Base-by-base conservation (phyloP, 2,329 filamentous ascomycete genomes). In the Didymella pomorum region DNA sequence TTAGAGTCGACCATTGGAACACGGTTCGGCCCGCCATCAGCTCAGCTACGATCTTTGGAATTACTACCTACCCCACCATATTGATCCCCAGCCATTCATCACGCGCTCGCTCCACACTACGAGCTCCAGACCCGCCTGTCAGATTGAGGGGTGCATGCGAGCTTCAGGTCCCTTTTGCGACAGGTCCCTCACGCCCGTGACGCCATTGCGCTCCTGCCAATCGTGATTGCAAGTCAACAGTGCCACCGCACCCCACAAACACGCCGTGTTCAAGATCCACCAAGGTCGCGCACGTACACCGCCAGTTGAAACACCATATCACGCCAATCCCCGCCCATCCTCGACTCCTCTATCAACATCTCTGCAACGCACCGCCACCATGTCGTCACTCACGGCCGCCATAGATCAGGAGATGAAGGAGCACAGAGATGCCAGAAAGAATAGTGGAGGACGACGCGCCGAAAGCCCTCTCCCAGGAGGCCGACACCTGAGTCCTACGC, bases 321-420 rank as follows among this genome's bases (percentile, higher is more conserved):
- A 52, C 52, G 37, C 55, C n/a, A 42, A 44, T n/a, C 26, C 29
- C 33, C 42, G 25, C 43, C 23, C 47, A 44, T 31, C 52, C 9
- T 41, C 43, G 11, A 26, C 4, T 25, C 35, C 25, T 25, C 29
- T 23, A 20, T 33, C 31, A 37, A 57, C 26, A 52, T 42, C 56
- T 37, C 44, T 26, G 21, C 26, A 23, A 37, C 18, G 46, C 60
- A 56, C 60, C 31, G 54, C 62, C 49, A 66, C 52, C 20, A 92
- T 92, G 88, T 61, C 68, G 58, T 92, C 89, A 71, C 86, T 93
- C 71, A 90, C 92, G 78, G 86, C 89, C 47, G 86, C 88, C 65
- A 82, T 93, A 63, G 90, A 93, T 72, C 88, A 92, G 80, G 91
- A 94, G 81, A 85, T 89, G 61, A 82, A 83, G 62, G 89, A 92